These are phyloP conservation scores for Orbilia javanica DNA, from an alignment of 2,329 filamentous ascomycete genomes.

Conservation along the genomic window DNA sequence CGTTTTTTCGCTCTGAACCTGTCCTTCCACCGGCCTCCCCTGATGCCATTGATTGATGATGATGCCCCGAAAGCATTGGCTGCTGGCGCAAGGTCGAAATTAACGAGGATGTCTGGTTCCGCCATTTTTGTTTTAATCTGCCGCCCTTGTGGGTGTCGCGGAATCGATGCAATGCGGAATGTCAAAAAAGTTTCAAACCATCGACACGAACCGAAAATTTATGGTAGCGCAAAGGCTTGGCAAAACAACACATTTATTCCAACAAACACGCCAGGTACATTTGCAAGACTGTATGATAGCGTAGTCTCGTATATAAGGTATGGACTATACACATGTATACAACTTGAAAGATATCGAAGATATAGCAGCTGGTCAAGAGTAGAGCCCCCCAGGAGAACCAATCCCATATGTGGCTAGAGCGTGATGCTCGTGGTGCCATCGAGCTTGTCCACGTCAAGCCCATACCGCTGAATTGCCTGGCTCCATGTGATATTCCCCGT, in stretches of 20 bases:
- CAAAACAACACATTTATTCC: background rate
- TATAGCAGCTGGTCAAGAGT: background rate
- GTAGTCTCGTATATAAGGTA: too few species aligned
- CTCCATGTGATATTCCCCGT: conserved; percentile 59
- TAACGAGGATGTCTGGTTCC: conserved; percentile 94
- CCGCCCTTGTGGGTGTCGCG: background rate
- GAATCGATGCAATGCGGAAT: background rate
- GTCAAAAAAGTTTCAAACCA: background rate
- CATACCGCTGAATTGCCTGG: conserved; percentile 45
- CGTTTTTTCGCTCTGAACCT: conserved; percentile 82
- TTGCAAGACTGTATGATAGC: too few species aligned
- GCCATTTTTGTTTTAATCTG: conserved; percentile 72
- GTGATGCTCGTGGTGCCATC: conserved; percentile 58
- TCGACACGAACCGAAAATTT: conserved; percentile 13
- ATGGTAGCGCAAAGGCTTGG: background rate
- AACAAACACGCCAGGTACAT: background rate
- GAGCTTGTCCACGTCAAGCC: conserved; percentile 44
- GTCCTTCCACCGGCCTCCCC: conserved; percentile 93
- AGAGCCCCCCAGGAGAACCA: too few species aligned
- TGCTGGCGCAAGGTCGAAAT: conserved; percentile 81
- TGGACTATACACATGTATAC: background rate
- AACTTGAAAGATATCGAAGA: background rate
- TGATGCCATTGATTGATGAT: conserved; percentile 72
- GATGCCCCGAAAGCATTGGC: conserved; percentile 72
- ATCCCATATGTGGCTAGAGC: conserved; percentile 42